These are phyloP conservation scores for Phytophthora crassamura DNA, from an alignment of 352 stramenopile species.

Conservation along the genomic window DNA sequence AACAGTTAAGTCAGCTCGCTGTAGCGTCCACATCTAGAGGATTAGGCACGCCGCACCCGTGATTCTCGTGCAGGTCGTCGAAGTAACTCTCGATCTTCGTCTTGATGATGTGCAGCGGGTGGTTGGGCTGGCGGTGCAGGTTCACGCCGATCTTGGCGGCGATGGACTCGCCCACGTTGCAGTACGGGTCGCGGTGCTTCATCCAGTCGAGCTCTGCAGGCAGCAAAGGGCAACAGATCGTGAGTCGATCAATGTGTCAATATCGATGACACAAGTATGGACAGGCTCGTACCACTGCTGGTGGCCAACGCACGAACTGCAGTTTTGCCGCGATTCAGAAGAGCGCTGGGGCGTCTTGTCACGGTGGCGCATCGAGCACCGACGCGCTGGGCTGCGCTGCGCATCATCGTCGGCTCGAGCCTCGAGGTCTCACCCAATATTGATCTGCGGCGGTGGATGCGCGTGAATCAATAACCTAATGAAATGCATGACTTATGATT, in stretches of 20 bases:
- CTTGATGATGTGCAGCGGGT: slow-evolving; percentile 94
- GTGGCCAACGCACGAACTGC: slow-evolving; percentile 15
- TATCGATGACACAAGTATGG: background rate
- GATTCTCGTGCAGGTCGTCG: slow-evolving; percentile 63
- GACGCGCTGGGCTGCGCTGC: slow-evolving; percentile 20
- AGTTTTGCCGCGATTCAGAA: slow-evolving; percentile 7
- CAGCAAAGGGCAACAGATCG: background rate
- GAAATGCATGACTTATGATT: background rate
- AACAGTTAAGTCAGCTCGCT: background rate
- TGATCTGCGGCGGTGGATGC: slow-evolving; percentile 18
- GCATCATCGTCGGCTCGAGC: slow-evolving; percentile 24
- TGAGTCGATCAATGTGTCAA: slow-evolving; percentile 18
- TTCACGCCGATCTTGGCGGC: slow-evolving; percentile 90
- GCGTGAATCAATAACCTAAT: background rate
- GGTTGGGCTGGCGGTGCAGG: slow-evolving; percentile 83
- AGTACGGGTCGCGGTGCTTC: slow-evolving; percentile 81
- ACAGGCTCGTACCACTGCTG: slow-evolving; percentile 10
- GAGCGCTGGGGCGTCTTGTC: slow-evolving; percentile 8
- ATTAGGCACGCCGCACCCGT: slow-evolving; percentile 44
- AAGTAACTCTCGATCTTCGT: slow-evolving; percentile 93
- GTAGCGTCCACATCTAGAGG: background rate
- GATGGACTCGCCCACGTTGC: slow-evolving; percentile 90
- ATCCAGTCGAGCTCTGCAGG: slow-evolving; percentile 77
- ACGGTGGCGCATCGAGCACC: slow-evolving; percentile 7
- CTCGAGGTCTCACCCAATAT: too few relatives aligned